phyloP scores from a whole-genome alignment of 768 basidiomycete genomes.

The Calocybe indica region DNA sequence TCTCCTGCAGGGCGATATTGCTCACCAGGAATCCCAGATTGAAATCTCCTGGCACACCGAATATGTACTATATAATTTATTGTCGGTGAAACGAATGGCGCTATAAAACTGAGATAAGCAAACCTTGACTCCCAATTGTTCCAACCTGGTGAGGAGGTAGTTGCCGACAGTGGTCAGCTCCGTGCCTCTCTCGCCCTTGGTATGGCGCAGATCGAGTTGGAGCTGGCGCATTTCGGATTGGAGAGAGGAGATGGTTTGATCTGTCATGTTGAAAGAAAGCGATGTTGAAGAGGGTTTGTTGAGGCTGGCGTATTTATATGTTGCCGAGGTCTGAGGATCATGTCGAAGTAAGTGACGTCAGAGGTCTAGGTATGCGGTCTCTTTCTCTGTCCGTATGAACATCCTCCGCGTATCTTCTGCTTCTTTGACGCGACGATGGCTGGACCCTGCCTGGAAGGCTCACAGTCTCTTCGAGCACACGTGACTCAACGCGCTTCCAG shows the following conservation, averaged over 20 bases:
- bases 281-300: not conserved
- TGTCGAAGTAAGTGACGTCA: not conserved
- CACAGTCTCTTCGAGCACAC: not conserved
- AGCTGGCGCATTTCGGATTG: constrained; percentile 43
- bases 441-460: too few relatives aligned
- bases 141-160: constrained; percentile 51
- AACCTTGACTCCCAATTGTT: constrained; percentile 56
- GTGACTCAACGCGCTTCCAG: constrained; percentile 3
- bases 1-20: not conserved
- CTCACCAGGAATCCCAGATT: constrained; percentile 62
- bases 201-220: constrained; percentile 35
- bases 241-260: constrained; percentile 19
- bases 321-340: constrained; percentile 1
- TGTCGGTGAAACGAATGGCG: not conserved
- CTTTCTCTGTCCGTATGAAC: too few relatives aligned
- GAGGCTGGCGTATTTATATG: constrained; percentile 8
- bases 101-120: constrained; percentile 2
- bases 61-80: constrained; percentile 53
- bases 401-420: too few relatives aligned
- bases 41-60: constrained; percentile 86
- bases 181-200: constrained; percentile 27
- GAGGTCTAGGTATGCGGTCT: not conserved
- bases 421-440: too few relatives aligned
- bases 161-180: constrained; percentile 43
- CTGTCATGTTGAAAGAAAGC: constrained; percentile 10